Evolutionary conservation across 768 basidiomycete species (phyloP).

Genomic region (Mycena maculata): DNA sequence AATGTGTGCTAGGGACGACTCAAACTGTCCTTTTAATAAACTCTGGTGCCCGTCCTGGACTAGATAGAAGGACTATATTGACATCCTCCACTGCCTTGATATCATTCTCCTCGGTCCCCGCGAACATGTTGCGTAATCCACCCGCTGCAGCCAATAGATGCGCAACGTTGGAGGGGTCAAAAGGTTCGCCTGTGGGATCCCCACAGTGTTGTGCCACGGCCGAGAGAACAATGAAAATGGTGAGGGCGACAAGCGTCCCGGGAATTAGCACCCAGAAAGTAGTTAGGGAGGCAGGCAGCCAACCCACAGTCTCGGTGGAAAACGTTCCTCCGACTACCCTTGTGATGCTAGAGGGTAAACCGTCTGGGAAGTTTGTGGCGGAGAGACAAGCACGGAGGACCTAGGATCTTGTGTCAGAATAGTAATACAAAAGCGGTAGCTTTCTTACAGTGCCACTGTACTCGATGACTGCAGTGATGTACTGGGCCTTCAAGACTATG

Average conservation of each 20-base stretch:
- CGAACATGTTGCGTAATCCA: background rate
- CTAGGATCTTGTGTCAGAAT: background rate
- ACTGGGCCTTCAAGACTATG: background rate
- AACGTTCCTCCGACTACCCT: background rate
- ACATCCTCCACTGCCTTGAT: background rate
- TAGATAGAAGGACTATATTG: background rate
- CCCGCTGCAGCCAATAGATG: constrained; percentile 2
- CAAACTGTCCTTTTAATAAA: constrained; percentile 2
- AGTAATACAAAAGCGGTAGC: background rate
- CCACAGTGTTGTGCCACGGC: background rate
- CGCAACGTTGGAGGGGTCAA: background rate
- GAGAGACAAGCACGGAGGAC: constrained; percentile 9
- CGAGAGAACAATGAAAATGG: background rate
- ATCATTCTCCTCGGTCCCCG: background rate
- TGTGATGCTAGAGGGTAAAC: background rate
- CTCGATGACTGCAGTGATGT: background rate
- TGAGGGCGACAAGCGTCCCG: constrained; percentile 4
- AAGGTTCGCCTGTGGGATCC: background rate
- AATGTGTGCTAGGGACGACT: too few species aligned
- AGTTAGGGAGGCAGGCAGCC: background rate
- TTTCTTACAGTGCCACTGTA: constrained; percentile 8
- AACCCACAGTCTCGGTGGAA: background rate
- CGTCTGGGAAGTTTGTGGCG: background rate
- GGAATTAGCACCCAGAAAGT: background rate
- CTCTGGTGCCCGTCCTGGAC: background rate